A percentile compares a stretch with the other conserved stretches of the same genome.
Conservation (phyloP, 306 rosid genomes). For the Prunus davidiana region DNA sequence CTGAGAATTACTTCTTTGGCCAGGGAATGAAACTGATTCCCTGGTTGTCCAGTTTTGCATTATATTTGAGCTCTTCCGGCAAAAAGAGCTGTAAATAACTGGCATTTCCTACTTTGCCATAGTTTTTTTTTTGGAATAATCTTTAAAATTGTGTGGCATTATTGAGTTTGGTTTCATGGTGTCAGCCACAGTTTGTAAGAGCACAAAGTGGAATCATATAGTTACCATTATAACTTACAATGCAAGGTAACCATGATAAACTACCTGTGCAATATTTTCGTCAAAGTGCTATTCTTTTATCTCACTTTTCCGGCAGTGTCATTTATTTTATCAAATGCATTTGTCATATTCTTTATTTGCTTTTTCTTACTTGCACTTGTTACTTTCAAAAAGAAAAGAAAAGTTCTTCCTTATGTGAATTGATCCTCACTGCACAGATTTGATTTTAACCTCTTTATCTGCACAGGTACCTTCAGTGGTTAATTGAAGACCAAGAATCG, state of each 20-base stretch:
- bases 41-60: no score
- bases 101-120: neutral
- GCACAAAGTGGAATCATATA: neutral
- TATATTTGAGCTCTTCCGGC: neutral
- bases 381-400: neutral
- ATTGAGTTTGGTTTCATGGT: neutral
- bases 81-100: no score
- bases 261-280: neutral
- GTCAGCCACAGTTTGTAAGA: neutral
- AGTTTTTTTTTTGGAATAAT: no score
- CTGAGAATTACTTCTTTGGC: no score
- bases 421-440: neutral
- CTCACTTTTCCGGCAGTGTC: neutral
- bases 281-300: neutral
- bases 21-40: no score
- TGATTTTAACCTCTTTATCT: conserved; percentile 22
- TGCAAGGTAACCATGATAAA: neutral
- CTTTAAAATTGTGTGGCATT: neutral
- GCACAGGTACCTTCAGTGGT: conserved; percentile 87
- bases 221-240: neutral
- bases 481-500: conserved; percentile 90
- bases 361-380: neutral
- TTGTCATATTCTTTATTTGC: neutral
- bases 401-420: neutral
- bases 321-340: neutral